A percentile compares a stretch with the other conserved stretches of the same genome.
Conservation (phyloP, 495 filamentous ascomycete species). For the Ramalina peruviana region DNA sequence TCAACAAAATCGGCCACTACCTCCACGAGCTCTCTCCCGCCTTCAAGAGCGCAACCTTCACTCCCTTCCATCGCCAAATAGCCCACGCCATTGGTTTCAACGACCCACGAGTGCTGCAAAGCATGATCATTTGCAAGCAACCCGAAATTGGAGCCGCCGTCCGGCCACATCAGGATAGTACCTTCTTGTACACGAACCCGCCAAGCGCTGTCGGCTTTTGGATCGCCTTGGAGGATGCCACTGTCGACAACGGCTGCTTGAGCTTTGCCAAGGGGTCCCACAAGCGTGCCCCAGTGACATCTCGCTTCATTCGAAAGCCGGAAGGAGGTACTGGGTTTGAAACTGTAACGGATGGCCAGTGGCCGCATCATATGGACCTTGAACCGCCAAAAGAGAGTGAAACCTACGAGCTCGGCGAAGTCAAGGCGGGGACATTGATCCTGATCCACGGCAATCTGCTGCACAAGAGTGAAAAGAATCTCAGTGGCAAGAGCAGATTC, state of each 20-base stretch:
- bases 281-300: conserved; percentile 43
- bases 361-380: conserved; percentile 26
- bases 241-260: conserved; percentile 70
- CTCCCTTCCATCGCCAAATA: conserved; percentile 43
- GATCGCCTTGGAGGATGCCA: conserved; percentile 91
- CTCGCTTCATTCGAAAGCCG: conserved; percentile 58
- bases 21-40: conserved; percentile 62
- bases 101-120: conserved; percentile 69
- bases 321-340: conserved; percentile 43
- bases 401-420: conserved; percentile 56
- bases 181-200: conserved; percentile 85
- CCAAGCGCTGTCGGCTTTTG: conserved; percentile 86
- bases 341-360: conserved; percentile 23
- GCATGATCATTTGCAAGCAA: conserved; percentile 97
- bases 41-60: conserved; percentile 50
- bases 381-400: conserved; percentile 22
- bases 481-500: conserved; percentile 69
- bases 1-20: conserved; percentile 96
- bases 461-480: conserved; percentile 91
- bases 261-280: conserved; percentile 75
- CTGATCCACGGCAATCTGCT: conserved; percentile 92
- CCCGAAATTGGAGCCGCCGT: conserved; percentile 87
- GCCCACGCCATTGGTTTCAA: conserved; percentile 57
- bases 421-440: conserved; percentile 78
- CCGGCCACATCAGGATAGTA: conserved; percentile 76